These are phyloP conservation scores for Apiotrichum gracile DNA, from an alignment of 1,284 basidiomycete species.

Conservation along the genomic window DNA sequence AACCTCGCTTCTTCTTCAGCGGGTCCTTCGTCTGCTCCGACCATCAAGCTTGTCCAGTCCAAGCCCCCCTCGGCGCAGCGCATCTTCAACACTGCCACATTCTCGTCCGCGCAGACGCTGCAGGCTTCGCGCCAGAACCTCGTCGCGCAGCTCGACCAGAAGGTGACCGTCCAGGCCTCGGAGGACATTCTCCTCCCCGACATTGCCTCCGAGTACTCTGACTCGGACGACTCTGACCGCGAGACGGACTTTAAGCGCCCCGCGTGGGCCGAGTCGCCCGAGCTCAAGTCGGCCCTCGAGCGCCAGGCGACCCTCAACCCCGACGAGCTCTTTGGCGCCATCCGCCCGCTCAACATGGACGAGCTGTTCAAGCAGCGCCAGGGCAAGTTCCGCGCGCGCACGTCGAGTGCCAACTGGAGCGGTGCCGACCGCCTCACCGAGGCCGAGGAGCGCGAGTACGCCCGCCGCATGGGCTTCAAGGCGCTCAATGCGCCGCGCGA, in stretches of 20 bases:
- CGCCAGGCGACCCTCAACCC: slow-evolving; percentile 79
- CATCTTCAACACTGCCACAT: slow-evolving; percentile 9
- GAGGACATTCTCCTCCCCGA: slow-evolving; percentile 73
- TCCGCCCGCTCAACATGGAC: slow-evolving; percentile 75
- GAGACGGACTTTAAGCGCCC: slow-evolving; percentile 53
- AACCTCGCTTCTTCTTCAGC: no score
- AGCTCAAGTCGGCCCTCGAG: slow-evolving; percentile 67
- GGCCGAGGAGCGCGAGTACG: slow-evolving; percentile 79
- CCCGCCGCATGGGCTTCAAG: slow-evolving; percentile 78
- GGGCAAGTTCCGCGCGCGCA: slow-evolving; percentile 68
- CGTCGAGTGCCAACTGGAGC: slow-evolving; percentile 89
- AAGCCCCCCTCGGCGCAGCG: slow-evolving; percentile 1
- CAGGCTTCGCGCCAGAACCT: slow-evolving; percentile 42
- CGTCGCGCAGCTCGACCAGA: slow-evolving; percentile 50
- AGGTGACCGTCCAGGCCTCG: slow-evolving; percentile 45
- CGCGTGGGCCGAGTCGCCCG: slow-evolving; percentile 87
- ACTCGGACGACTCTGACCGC: slow-evolving; percentile 83
- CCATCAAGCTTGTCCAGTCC: slow-evolving; percentile 24
- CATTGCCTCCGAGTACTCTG: slow-evolving; percentile 90
- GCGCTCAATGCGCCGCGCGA: slow-evolving; percentile 16
- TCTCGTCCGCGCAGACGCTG: slow-evolving; percentile 32
- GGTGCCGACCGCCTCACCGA: slow-evolving; percentile 74
- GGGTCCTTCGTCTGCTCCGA: slow-evolving; percentile 6
- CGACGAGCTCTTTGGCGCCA: slow-evolving; percentile 82
- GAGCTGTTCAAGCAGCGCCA: slow-evolving; percentile 57